Percentiles rank a stretch among this genome's conserved stretches.
Evolutionary conservation across 2,329 filamentous ascomycete species (phyloP).

Genomic region (Fusarium sp.): DNA sequence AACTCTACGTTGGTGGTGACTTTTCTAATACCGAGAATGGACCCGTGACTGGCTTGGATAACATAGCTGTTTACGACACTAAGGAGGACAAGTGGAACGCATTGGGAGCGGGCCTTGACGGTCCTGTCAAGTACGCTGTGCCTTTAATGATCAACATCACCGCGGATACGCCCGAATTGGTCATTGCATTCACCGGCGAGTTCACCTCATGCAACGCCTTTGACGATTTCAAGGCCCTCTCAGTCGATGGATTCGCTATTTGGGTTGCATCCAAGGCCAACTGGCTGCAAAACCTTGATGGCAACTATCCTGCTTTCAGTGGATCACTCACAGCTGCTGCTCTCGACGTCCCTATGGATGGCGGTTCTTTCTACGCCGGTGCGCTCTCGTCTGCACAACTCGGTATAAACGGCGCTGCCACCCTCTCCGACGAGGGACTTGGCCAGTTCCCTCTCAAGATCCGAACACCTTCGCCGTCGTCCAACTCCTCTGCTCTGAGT

Average conservation of each 20-base stretch:
- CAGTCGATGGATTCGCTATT: constrained; percentile 83
- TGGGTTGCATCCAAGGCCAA: constrained; percentile 90
- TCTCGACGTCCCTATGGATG: constrained; percentile 72
- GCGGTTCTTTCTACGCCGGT: constrained; percentile 82
- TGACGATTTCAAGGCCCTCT: constrained; percentile 69
- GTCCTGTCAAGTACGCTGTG: constrained; percentile 79
- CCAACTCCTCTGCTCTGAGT: constrained; percentile 54
- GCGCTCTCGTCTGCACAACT: constrained; percentile 82
- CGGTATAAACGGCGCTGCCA: constrained; percentile 78
- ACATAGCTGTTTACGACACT: constrained; percentile 82
- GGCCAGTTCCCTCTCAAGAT: constrained; percentile 71
- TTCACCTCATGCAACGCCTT: constrained; percentile 82
- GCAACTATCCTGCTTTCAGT: constrained; percentile 73
- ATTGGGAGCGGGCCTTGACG: constrained; percentile 88
- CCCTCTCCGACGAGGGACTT: constrained; percentile 68
- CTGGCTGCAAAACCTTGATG: constrained; percentile 86
- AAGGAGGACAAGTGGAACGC: constrained; percentile 78
- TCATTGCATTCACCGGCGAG: constrained; percentile 82
- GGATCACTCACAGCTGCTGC: constrained; percentile 79
- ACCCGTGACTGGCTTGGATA: constrained; percentile 74
- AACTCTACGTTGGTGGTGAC: constrained; percentile 84
- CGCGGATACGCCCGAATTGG: constrained; percentile 74
- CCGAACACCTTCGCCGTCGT: constrained; percentile 49
- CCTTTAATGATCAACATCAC: constrained; percentile 85
- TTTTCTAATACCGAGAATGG: constrained; percentile 81